Evolutionary conservation across 2,329 filamentous ascomycete species (phyloP).

Genomic region (Chaetomium sp.): DNA sequence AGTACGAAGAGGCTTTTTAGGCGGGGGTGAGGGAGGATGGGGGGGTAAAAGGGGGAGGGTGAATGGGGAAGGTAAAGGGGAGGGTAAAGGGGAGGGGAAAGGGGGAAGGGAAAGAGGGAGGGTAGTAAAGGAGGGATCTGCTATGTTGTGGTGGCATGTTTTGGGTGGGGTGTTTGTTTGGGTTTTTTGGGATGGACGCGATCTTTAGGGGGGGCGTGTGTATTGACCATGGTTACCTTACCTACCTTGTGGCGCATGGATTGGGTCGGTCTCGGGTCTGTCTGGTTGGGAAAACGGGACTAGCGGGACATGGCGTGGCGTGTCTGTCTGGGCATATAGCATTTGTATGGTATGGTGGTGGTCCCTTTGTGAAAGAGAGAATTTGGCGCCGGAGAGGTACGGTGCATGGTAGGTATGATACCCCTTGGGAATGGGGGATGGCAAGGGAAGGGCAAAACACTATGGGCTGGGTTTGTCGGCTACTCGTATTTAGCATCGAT

Average conservation of each 20-base stretch:
- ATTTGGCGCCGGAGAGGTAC: neutral
- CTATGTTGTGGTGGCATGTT: neutral
- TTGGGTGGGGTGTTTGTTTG: neutral
- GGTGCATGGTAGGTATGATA: constrained; percentile 6
- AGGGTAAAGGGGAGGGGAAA: too few species aligned
- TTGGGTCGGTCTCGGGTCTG: constrained; percentile 4
- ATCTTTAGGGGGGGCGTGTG: neutral
- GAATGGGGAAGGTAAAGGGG: too few species aligned
- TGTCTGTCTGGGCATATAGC: constrained; percentile 3
- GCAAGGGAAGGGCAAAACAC: neutral
- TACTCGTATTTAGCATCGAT: neutral
- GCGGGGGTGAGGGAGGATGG: constrained; percentile 37
- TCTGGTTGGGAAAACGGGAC: constrained; percentile 3
- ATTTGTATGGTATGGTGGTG: constrained; percentile 2
- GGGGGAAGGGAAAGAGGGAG: too few species aligned
- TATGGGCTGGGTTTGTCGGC: neutral
- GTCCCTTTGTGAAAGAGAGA: neutral
- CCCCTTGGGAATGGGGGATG: constrained; percentile 13
- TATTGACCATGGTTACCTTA: neutral
- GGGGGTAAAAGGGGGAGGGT: neutral
- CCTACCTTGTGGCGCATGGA: neutral
- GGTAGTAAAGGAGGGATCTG: neutral
- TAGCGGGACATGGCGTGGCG: constrained; percentile 8
- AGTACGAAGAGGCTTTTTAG: constrained; percentile 72
- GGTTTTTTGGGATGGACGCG: constrained; percentile 3